Evolutionary conservation across 148 eudicot species (phyloP).

Genomic region (Tetragonia tetragonoides): DNA sequence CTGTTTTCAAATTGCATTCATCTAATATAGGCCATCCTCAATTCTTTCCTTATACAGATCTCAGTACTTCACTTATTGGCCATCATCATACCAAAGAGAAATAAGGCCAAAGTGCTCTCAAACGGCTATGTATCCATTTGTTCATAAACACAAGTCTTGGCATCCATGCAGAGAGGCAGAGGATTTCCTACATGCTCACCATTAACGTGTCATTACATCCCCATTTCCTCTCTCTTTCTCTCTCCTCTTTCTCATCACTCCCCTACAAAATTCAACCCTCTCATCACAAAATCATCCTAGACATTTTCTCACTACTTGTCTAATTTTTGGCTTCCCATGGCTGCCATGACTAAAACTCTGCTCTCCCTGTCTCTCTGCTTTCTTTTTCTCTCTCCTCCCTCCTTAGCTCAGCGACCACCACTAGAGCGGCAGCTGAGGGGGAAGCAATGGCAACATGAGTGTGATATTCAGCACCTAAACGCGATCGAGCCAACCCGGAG

Average conservation of each 20-base stretch:
- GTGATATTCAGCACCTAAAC: conserved; percentile 38
- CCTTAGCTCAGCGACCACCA: conserved; percentile 12
- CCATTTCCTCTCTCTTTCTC: not conserved
- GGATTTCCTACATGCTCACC: conserved; percentile 20
- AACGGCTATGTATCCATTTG: conserved; percentile 9
- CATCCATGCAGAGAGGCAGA: conserved; percentile 26
- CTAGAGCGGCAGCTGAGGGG: conserved; percentile 17
- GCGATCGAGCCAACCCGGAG: conserved; percentile 42
- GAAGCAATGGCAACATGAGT: conserved; percentile 34
- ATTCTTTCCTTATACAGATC: not conserved
- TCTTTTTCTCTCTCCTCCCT: conserved; percentile 12
- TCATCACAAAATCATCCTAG: not conserved
- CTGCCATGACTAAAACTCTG: not conserved
- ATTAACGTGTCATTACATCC: conserved; percentile 29
- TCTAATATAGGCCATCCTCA: not conserved
- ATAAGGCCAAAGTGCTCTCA: not conserved
- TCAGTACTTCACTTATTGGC: not conserved
- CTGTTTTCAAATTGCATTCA: not conserved
- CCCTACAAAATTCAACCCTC: not conserved
- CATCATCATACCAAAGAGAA: no score
- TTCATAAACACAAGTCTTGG: conserved; percentile 10
- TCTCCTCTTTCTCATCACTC: not conserved
- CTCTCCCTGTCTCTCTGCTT: conserved; percentile 28
- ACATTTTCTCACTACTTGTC: not conserved
- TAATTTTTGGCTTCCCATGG: conserved; percentile 13